phyloP scores from a whole-genome alignment of 116 monocot genomes.

The Cymodocea nodosa region DNA sequence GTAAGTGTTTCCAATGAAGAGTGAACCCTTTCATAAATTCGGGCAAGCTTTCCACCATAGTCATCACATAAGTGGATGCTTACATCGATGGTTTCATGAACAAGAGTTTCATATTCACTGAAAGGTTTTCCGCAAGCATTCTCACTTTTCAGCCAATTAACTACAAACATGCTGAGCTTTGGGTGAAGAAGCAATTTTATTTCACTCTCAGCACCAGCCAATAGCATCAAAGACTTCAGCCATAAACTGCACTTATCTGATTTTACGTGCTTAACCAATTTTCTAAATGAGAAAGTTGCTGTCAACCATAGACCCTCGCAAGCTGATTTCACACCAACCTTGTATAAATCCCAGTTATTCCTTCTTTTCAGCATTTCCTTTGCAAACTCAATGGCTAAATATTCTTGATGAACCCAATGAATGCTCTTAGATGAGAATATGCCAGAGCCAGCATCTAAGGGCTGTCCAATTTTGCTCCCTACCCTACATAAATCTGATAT shows the following conservation, averaged over 20 bases:
- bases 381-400: slow-evolving; percentile 29
- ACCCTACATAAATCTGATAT: slow-evolving; percentile 1
- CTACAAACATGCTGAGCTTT: slow-evolving; percentile 28
- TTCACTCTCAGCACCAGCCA: slow-evolving; percentile 78
- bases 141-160: slow-evolving; percentile 36
- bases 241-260: slow-evolving; percentile 34
- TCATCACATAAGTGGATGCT: slow-evolving; percentile 18
- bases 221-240: slow-evolving; percentile 63
- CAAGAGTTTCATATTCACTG: slow-evolving; percentile 15
- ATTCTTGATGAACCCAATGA: slow-evolving; percentile 32
- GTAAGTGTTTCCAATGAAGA: slow-evolving; percentile 42
- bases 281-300: slow-evolving; percentile 67
- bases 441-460: background rate
- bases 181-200: slow-evolving; percentile 68
- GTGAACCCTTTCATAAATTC: slow-evolving; percentile 37
- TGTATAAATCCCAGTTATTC: slow-evolving; percentile 63
- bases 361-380: slow-evolving; percentile 37
- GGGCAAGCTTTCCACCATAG: slow-evolving; percentile 29
- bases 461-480: background rate
- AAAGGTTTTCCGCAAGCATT: slow-evolving; percentile 11
- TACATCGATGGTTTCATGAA: slow-evolving; percentile 3
- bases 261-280: slow-evolving; percentile 33
- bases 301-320: slow-evolving; percentile 68
- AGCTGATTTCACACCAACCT: slow-evolving; percentile 47
- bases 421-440: slow-evolving; percentile 1